A percentile compares a stretch with the other conserved stretches of the same genome.
phyloP scores from a whole-genome alignment of 1,284 basidiomycete species.

The Laetiporus sulphureus region DNA sequence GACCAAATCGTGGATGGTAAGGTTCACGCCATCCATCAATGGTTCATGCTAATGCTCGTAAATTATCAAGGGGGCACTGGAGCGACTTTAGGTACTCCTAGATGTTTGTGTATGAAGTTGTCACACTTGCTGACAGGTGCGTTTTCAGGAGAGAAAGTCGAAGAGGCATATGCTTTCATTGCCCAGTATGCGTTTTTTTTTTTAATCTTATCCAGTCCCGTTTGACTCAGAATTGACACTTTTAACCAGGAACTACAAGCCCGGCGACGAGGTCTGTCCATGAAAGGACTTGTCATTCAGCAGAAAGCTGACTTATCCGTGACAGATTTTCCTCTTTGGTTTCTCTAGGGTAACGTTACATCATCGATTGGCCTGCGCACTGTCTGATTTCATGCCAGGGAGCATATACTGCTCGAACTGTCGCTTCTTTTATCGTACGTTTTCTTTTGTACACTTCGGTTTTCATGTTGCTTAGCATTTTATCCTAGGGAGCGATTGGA shows the following conservation, averaged over 20 bases:
- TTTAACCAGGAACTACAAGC: slow-evolving; percentile 49
- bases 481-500: slow-evolving; percentile 42
- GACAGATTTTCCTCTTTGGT: slow-evolving; percentile 66
- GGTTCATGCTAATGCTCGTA: background rate
- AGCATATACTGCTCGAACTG: slow-evolving; percentile 67
- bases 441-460: background rate
- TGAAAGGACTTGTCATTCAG: slow-evolving; percentile 2
- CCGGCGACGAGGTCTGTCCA: slow-evolving; percentile 73
- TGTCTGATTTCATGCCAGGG: slow-evolving; percentile 34
- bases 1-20: slow-evolving; percentile 33
- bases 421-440: slow-evolving; percentile 59
- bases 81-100: slow-evolving; percentile 41
- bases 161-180: slow-evolving; percentile 70
- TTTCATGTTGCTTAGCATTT: too few relatives aligned
- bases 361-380: background rate
- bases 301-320: background rate
- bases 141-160: slow-evolving; percentile 58
- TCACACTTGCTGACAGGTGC: slow-evolving; percentile 8
- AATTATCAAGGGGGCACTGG: slow-evolving; percentile 47
- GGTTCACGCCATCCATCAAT: too few relatives aligned
- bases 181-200: slow-evolving; percentile 45
- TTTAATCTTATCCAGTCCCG: background rate
- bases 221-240: background rate
- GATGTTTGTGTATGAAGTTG: background rate
- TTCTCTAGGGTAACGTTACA: slow-evolving; percentile 67